Evolutionary conservation across 768 basidiomycete species (phyloP), one percentile per base, ranked within the genome.

Genomic region (Pulveroboletus frians): DNA sequence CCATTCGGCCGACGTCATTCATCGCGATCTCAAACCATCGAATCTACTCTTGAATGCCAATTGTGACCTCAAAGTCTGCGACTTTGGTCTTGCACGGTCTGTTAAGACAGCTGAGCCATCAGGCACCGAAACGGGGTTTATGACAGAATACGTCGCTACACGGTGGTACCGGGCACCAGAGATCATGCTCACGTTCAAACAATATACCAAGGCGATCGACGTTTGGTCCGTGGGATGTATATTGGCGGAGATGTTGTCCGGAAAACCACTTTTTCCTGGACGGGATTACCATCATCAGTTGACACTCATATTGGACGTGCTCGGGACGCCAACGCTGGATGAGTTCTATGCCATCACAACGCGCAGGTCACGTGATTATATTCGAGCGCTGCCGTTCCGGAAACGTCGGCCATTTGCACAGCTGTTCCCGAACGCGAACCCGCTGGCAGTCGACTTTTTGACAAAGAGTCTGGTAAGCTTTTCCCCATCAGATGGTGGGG

Each of bases 161-260:
- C 77, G 96, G 58, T 99, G 96, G 96, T 99, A 98, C 64, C 84
- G 96, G 32, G 96, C 96, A 0, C 96, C 96, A 0, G 96, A 99
- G 68, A 94, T 99, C 72, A 99, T 99, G 96, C 77, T 99, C 44
- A 96, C 93, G 9, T 98, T 97, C 77, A 95, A 96, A 66, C 88
- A 96, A 67, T 99, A 99, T 72, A 95, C 94, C 44, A 93, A 93
- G 73, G 88, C 88, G n/a, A 89, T 91, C 54, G 88, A 91, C 58
- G 78, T 91, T 17, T 91, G 88, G 88, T 88, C 86, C 9, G 85
- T 90, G 29, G 88, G 88, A 20, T 91, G 88, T 59, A 88, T 91
- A 60, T 76, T 92, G 21, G 92, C 94, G 1, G 95, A 98, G 75
- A 97, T 97, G 94, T 75, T 98, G n/a, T 88, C 84, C 15, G 91